Evolutionary conservation across 2,329 filamentous ascomycete species (phyloP).

Genomic region (Phyllosticta ampelicida): DNA sequence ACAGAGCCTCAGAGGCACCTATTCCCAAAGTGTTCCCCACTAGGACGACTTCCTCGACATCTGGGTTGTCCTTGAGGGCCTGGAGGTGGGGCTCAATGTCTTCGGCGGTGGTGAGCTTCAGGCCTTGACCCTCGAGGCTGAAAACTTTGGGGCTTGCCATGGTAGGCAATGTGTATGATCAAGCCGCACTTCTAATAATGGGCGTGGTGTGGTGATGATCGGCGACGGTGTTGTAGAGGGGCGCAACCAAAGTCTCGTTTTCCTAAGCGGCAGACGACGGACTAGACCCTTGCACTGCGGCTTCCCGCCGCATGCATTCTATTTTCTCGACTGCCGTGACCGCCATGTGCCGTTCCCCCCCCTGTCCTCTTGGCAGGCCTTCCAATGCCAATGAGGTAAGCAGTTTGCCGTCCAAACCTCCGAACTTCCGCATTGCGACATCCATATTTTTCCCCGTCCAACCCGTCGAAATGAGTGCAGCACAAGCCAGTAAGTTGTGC

Average conservation of each 20-base stretch:
- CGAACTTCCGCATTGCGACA: not conserved
- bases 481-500: constrained; percentile 16
- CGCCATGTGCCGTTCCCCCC: constrained; percentile 1
- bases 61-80: constrained; percentile 56
- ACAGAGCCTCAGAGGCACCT: constrained; percentile 74
- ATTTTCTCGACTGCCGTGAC: constrained; percentile 1
- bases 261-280: not conserved
- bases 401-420: constrained; percentile 1
- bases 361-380: not conserved
- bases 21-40: constrained; percentile 89
- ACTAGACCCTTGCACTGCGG: constrained; percentile 1
- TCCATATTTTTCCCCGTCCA: not conserved
- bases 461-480: constrained; percentile 21
- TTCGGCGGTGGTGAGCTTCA: constrained; percentile 82
- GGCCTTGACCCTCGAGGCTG: constrained; percentile 79
- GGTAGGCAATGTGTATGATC: constrained; percentile 27
- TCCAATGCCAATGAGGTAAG: constrained; percentile 6
- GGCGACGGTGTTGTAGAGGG: constrained; percentile 9
- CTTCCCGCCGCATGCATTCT: not conserved
- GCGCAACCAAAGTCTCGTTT: constrained; percentile 5
- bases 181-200: constrained; percentile 5
- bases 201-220: not conserved
- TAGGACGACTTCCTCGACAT: constrained; percentile 77
- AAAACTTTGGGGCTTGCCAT: constrained; percentile 56
- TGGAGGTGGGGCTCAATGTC: constrained; percentile 80